Percentiles rank a stretch among this genome's conserved stretches.
Evolutionary conservation across 805 yeast genomes (phyloP).

Genomic region (Barnettozyma californica): DNA sequence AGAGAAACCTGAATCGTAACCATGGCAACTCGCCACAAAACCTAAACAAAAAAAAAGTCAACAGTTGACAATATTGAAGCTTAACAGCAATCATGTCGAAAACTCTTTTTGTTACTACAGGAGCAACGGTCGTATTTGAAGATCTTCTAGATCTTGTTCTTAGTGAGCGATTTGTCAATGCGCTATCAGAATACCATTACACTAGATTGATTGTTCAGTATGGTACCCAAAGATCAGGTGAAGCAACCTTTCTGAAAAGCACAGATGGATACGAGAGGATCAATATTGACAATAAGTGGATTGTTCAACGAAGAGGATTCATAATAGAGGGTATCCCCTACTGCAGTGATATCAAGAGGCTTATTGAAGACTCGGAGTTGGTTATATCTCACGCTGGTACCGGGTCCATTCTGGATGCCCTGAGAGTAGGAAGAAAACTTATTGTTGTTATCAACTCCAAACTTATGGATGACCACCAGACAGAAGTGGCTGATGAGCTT

Average conservation of each 20-base stretch:
- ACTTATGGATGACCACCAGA: conserved; percentile 86
- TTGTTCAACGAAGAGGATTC: conserved; percentile 12
- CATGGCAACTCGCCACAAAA: background rate
- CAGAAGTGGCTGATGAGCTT: conserved; percentile 64
- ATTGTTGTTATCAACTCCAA: conserved; percentile 65
- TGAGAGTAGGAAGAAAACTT: conserved; percentile 50
- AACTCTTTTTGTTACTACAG: conserved; percentile 62
- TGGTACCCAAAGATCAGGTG: conserved; percentile 38
- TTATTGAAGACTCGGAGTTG: conserved; percentile 44
- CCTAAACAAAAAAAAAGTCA: background rate
- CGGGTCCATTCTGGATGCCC: conserved; percentile 81
- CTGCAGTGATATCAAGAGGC: conserved; percentile 34
- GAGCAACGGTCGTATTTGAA: conserved; percentile 85
- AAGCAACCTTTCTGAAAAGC: conserved; percentile 17
- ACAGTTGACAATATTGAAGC: background rate
- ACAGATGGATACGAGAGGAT: background rate
- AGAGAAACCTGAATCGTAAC: background rate
- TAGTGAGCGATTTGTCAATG: conserved; percentile 28
- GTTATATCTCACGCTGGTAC: conserved; percentile 90
- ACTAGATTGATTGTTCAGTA: conserved; percentile 49
- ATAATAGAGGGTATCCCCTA: conserved; percentile 43
- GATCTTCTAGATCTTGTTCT: conserved; percentile 45
- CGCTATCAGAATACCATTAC: conserved; percentile 35
- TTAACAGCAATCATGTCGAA: background rate
- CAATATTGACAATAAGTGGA: conserved; percentile 1